These are phyloP conservation scores for Cordia subcordata DNA, from an alignment of 257 asterid genomes.

Conservation along the genomic window DNA sequence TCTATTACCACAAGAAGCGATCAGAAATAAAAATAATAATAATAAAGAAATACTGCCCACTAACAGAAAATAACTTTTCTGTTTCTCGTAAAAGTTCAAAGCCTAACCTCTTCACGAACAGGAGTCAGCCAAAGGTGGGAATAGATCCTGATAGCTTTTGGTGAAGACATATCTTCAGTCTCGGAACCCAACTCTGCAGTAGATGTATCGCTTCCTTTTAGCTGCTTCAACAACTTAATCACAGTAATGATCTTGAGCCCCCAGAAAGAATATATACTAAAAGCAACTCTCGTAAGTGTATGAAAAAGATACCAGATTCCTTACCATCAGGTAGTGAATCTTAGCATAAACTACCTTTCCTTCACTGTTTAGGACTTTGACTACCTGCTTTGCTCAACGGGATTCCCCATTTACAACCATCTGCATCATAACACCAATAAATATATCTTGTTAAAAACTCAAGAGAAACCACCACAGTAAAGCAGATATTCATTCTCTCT, in stretches of 20 bases:
- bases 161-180: conserved; percentile 96
- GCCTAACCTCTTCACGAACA: conserved; percentile 90
- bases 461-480: background rate
- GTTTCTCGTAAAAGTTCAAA: background rate
- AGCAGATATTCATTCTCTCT: background rate
- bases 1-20: too few species aligned
- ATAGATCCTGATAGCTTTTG: conserved; percentile 76
- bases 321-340: conserved; percentile 70
- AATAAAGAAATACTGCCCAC: background rate
- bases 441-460: conserved; percentile 4
- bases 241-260: conserved; percentile 12
- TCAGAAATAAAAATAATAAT: background rate
- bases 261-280: conserved; percentile 2
- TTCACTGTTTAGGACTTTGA: conserved; percentile 86
- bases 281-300: conserved; percentile 1
- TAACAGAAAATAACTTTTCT: background rate
- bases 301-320: conserved; percentile 11
- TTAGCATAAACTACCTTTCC: conserved; percentile 97
- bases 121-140: conserved; percentile 95
- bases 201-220: conserved; percentile 93
- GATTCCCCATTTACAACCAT: conserved; percentile 86
- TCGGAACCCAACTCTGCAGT: conserved; percentile 99
- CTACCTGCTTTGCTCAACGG: conserved; percentile 74
- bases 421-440: conserved; percentile 38
- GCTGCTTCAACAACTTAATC: conserved; percentile 33